Conservation (phyloP, 192 early-diverging fungal species). For the Coemansia javaensis region DNA sequence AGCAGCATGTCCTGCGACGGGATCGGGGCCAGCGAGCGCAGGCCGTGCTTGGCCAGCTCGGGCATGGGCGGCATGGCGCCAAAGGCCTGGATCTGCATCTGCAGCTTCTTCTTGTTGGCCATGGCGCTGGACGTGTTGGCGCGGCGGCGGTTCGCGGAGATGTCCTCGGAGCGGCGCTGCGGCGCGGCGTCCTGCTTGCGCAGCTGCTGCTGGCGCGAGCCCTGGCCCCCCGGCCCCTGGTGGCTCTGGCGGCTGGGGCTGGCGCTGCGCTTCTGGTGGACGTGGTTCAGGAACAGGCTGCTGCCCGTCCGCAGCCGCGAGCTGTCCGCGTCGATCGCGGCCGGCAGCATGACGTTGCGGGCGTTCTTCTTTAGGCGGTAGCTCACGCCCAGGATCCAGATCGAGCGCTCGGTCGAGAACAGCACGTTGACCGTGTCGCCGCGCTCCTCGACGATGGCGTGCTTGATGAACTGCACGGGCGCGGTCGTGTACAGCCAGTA, state of each 20-base stretch:
- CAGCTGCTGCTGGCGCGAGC: slow-evolving; percentile 12
- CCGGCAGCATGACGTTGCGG: slow-evolving; percentile 39
- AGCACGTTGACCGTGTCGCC: slow-evolving; percentile 46
- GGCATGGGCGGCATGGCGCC: slow-evolving; percentile 26
- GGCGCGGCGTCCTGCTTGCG: slow-evolving; percentile 25
- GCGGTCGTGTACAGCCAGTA: slow-evolving; percentile 54
- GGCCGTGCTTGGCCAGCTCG: slow-evolving; percentile 22
- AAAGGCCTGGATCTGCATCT: slow-evolving; percentile 43
- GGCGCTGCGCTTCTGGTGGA: slow-evolving; percentile 47
- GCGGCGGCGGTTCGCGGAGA: slow-evolving; percentile 29
- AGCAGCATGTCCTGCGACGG: slow-evolving; percentile 47
- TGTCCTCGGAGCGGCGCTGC: slow-evolving; percentile 43
- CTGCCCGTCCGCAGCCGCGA: slow-evolving; percentile 42
- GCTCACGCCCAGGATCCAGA: slow-evolving; percentile 47
- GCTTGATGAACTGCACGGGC: slow-evolving; percentile 52
- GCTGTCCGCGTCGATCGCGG: slow-evolving; percentile 40
- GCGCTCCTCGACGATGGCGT: slow-evolving; percentile 48
- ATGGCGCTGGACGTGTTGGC: slow-evolving; percentile 49
- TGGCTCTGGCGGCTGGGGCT: too few relatives aligned
- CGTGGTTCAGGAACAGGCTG: slow-evolving; percentile 43
- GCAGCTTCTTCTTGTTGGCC: slow-evolving; percentile 50
- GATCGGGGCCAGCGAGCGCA: slow-evolving; percentile 39
- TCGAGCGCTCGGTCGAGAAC: slow-evolving; percentile 44
- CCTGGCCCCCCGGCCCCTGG: too few relatives aligned
- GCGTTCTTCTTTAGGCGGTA: slow-evolving; percentile 46